Evolutionary conservation across 129 eudicot species (phyloP), one percentile per base, ranked within the genome.

Genomic region (Pseudognaphalium luteoalbum): DNA sequence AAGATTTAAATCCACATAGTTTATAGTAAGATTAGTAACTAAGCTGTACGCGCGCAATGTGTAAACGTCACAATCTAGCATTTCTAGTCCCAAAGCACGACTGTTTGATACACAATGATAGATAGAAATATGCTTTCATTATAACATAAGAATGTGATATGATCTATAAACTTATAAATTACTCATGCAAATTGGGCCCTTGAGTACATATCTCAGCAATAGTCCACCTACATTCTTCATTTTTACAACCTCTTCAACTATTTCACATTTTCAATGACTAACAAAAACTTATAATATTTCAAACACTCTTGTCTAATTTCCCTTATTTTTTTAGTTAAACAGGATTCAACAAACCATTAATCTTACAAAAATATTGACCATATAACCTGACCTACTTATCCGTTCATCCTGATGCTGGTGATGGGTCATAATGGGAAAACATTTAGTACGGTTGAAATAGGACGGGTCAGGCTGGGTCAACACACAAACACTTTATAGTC

Each of bases 341-440:
- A 72, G 60, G 64, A 64, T 62, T 42, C 60, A 62, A 52, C 14
- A 30, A 63, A 51, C 41, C 61, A 11, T 25, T 63, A n/a, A 28
- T 33, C 39, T 37, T 17, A 35, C 16, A 28, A 34, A 60, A 11
- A 73, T 7, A 11, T 20, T 71, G 29, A 20, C 9, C 22, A 39
- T 66, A 66, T 17, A 82, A 66, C 64, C 78, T 54, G 78, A 76
- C 74, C 79, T 82, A 63, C 33, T 57, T 51, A 42, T 44, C 44
- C 65, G 6, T 34, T 77, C 85, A 82, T 65, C 82, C 67, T 71
- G 84, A 80, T 12, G 69, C 72, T n/a, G 80, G 81, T n/a, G n/a
- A n/a, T n/a, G n/a, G n/a, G n/a, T n/a, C n/a, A n/a, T n/a, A n/a
- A n/a, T n/a, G n/a, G n/a, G n/a, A n/a, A n/a, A n/a, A n/a, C n/a